Percentiles rank a stretch among this genome's conserved stretches.
phyloP scores from a whole-genome alignment of 306 rosid species.

The Rosa rugosa region DNA sequence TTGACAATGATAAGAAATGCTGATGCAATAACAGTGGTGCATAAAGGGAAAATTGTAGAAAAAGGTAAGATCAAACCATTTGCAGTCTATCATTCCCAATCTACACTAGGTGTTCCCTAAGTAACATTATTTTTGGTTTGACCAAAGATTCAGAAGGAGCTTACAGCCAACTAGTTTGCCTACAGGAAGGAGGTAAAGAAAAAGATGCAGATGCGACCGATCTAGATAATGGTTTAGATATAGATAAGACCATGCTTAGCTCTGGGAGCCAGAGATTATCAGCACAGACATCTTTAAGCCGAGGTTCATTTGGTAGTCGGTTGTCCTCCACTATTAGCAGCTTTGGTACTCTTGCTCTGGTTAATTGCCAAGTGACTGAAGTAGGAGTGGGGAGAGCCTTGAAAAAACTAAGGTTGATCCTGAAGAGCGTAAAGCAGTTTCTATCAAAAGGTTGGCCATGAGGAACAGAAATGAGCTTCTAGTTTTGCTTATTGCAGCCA shows the following conservation, averaged over 20 bases:
- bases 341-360: slow-evolving; percentile 32
- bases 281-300: slow-evolving; percentile 42
- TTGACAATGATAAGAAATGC: slow-evolving; percentile 83
- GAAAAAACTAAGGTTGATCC: slow-evolving; percentile 10
- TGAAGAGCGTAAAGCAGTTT: slow-evolving; percentile 31
- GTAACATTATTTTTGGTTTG: slow-evolving; percentile 23
- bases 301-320: slow-evolving; percentile 38
- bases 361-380: slow-evolving; percentile 20
- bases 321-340: slow-evolving; percentile 31
- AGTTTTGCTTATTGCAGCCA: slow-evolving; percentile 54
- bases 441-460: slow-evolving; percentile 49
- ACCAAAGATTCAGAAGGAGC: slow-evolving; percentile 60
- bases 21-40: slow-evolving; percentile 77
- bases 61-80: slow-evolving; percentile 37
- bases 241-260: slow-evolving; percentile 24
- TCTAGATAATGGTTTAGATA: slow-evolving; percentile 24
- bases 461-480: slow-evolving; percentile 74
- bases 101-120: neutral
- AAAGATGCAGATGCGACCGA: slow-evolving; percentile 28
- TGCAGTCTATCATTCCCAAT: neutral
- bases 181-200: slow-evolving; percentile 57
- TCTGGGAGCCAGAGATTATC: slow-evolving; percentile 36
- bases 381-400: slow-evolving; percentile 9
- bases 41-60: slow-evolving; percentile 79
- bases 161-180: slow-evolving; percentile 73